Conservation (phyloP, 495 filamentous ascomycete species). For the Aspergillus mulundensis region DNA sequence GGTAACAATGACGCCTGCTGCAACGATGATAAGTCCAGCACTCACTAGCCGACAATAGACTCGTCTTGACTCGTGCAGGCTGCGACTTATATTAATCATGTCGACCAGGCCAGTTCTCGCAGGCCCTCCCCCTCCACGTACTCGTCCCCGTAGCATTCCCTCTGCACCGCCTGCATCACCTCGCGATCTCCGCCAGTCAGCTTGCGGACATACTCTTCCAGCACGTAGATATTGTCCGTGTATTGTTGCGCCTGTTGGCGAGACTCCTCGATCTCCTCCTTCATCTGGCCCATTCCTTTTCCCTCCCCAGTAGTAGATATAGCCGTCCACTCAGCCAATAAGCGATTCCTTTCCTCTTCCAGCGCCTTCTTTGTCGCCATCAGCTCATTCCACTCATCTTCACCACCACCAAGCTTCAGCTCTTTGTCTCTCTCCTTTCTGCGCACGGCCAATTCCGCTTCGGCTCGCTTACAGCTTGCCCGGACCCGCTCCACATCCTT, state of each 20-base stretch:
- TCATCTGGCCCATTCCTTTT: slow-evolving; percentile 49
- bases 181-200: slow-evolving; percentile 50
- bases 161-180: slow-evolving; percentile 47
- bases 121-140: slow-evolving; percentile 61
- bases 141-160: slow-evolving; percentile 57
- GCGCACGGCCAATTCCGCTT: slow-evolving; percentile 20
- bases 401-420: slow-evolving; percentile 3
- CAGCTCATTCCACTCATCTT: slow-evolving; percentile 23
- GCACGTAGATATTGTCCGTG: slow-evolving; percentile 61
- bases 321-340: slow-evolving; percentile 20
- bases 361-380: slow-evolving; percentile 24
- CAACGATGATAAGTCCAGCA: not conserved
- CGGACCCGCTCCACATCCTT: slow-evolving; percentile 52
- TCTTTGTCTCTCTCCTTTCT: slow-evolving; percentile 14
- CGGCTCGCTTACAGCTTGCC: slow-evolving; percentile 21
- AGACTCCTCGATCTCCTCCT: slow-evolving; percentile 44
- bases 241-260: slow-evolving; percentile 47
- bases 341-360: slow-evolving; percentile 21
- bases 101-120: slow-evolving; percentile 34
- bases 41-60: not conserved
- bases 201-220: slow-evolving; percentile 58
- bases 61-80: slow-evolving; percentile 1
- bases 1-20: not conserved
- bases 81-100: not conserved
- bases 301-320: slow-evolving; percentile 40